Evolutionary conservation across 768 basidiomycete genomes (phyloP).

Genomic region (Sistotremastrum niveocremeum): DNA sequence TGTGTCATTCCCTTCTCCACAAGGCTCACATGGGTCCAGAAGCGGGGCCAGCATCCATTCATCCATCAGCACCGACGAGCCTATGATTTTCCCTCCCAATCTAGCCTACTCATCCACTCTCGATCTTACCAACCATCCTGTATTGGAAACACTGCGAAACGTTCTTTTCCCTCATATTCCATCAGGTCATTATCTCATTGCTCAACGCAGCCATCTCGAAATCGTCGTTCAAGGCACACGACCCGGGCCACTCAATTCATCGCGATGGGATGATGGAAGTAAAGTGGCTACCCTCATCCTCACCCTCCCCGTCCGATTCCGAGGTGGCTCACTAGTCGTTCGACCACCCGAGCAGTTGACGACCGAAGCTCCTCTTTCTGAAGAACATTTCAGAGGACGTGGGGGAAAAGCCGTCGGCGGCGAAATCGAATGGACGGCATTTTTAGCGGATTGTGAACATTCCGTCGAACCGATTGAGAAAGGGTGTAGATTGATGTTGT

Average conservation of each 20-base stretch:
- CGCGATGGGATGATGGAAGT: constrained; percentile 36
- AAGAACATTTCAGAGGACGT: constrained; percentile 50
- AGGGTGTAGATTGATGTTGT: constrained; percentile 55
- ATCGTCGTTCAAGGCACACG: constrained; percentile 40
- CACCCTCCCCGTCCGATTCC: constrained; percentile 61
- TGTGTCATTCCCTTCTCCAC: background rate
- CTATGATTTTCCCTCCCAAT: constrained; percentile 57
- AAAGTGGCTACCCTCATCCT: constrained; percentile 61
- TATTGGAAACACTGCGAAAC: constrained; percentile 61
- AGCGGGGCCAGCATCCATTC: constrained; percentile 34
- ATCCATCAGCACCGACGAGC: constrained; percentile 42
- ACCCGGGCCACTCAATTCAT: constrained; percentile 6
- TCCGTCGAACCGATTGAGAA: constrained; percentile 59
- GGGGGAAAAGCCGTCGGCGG: constrained; percentile 38
- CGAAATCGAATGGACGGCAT: constrained; percentile 69
- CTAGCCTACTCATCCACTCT: constrained; percentile 64
- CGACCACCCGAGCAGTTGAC: constrained; percentile 12
- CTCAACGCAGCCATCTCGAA: constrained; percentile 56
- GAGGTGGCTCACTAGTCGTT: constrained; percentile 52
- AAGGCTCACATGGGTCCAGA: background rate
- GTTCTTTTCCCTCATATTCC: constrained; percentile 63
- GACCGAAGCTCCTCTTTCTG: constrained; percentile 31
- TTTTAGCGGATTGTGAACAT: constrained; percentile 60
- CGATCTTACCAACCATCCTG: constrained; percentile 70
- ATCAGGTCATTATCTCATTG: constrained; percentile 54